These are phyloP conservation scores for Ananas comosus DNA, from an alignment of 176 grass and related monocot genomes.

Conservation along the genomic window DNA sequence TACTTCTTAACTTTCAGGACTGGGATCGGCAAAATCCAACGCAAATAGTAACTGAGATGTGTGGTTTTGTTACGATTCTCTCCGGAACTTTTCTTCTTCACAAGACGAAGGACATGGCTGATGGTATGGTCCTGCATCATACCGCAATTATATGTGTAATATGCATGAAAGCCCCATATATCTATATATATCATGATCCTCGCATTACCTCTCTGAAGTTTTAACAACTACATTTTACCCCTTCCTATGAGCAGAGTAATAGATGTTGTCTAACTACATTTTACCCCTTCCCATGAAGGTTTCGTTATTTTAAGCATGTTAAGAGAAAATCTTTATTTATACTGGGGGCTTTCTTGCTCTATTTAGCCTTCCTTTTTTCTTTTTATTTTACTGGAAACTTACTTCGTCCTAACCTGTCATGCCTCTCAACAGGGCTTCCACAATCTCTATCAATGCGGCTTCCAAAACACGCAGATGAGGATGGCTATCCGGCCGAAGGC, in stretches of 20 bases:
- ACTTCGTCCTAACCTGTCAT: conserved; percentile 20
- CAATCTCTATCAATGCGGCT: conserved; percentile 25
- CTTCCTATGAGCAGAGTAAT: no score
- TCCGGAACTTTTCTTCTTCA: conserved; percentile 79
- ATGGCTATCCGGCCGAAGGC: conserved; percentile 28
- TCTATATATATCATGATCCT: no score
- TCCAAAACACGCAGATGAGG: conserved; percentile 36
- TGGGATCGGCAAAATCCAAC: conserved; percentile 76
- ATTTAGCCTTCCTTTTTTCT: background rate
- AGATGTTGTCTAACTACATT: background rate
- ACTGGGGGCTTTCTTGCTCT: no score
- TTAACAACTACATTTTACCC: background rate
- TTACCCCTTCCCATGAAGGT: background rate
- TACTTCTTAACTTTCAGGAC: conserved; percentile 24
- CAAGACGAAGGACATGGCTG: conserved; percentile 68
- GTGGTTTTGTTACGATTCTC: conserved; percentile 69
- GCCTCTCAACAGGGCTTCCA: conserved; percentile 19
- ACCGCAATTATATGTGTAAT: background rate
- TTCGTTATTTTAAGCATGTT: no score
- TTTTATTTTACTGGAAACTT: background rate
- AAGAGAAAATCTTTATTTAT: no score
- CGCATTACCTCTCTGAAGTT: background rate
- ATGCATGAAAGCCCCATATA: no score
- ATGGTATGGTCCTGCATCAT: conserved; percentile 23
- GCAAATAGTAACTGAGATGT: conserved; percentile 76